phyloP scores from a whole-genome alignment of 176 grass and related monocot genomes.

The Oryza rufipogon region DNA sequence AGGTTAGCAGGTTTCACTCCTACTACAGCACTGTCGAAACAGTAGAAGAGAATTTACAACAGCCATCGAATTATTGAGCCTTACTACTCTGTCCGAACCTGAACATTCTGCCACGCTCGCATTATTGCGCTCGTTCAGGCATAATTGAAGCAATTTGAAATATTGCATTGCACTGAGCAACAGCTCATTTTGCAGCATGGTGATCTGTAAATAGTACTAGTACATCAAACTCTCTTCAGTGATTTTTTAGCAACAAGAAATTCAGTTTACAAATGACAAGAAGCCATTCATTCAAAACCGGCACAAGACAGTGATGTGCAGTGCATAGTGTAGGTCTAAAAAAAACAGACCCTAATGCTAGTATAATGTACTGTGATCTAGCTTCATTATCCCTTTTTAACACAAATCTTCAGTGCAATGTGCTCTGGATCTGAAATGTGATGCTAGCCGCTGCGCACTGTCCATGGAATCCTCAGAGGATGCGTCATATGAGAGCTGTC shows the following conservation, averaged over 20 bases:
- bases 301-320: not conserved
- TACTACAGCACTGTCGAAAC: constrained; percentile 8
- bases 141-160: constrained; percentile 31
- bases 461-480: constrained; percentile 27
- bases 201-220: not conserved
- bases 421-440: constrained; percentile 11
- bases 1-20: not conserved
- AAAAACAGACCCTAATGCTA: not conserved
- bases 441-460: not conserved
- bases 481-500: constrained; percentile 46
- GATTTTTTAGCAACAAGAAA: not conserved
- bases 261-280: constrained; percentile 4
- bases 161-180: not conserved
- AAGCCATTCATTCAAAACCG: not conserved
- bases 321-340: not conserved
- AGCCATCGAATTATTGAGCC: constrained; percentile 21
- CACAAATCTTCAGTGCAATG: not conserved
- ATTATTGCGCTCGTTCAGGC: constrained; percentile 20
- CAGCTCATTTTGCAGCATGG: not conserved
- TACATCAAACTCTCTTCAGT: not conserved
- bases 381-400: not conserved
- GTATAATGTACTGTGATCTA: not conserved
- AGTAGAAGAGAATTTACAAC: constrained; percentile 41
- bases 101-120: constrained; percentile 33
- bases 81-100: constrained; percentile 9